These are phyloP conservation scores for Nannizziopsis barbatae DNA, from an alignment of 2,329 filamentous ascomycete genomes.

Conservation along the genomic window DNA sequence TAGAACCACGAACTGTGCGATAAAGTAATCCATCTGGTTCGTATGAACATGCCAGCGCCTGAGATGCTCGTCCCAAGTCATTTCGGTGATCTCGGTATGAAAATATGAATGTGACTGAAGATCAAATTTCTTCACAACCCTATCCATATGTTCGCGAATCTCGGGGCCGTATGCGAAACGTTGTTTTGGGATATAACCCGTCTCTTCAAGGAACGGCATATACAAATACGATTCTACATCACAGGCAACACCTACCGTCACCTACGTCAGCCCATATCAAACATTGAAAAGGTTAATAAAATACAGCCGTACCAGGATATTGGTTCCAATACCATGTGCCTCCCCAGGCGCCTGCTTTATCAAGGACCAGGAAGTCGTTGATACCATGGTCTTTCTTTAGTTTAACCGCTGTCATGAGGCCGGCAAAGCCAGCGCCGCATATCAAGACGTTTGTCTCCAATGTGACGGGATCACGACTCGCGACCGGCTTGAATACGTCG, in stretches of 20 bases:
- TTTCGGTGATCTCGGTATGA: conserved; percentile 33
- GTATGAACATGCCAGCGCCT: conserved; percentile 25
- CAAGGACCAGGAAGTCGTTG: conserved; percentile 27
- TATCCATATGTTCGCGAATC: conserved; percentile 38
- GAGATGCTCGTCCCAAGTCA: conserved; percentile 39
- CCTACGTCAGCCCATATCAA: too few relatives aligned
- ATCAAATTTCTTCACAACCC: conserved; percentile 36
- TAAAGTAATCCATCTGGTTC: conserved; percentile 19
- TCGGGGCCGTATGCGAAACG: conserved; percentile 38
- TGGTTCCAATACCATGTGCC: conserved; percentile 41
- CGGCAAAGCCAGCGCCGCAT: conserved; percentile 37
- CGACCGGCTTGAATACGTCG: not conserved
- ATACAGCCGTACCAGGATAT: conserved; percentile 30
- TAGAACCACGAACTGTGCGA: conserved; percentile 31
- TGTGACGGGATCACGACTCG: not conserved
- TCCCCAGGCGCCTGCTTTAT: conserved; percentile 38
- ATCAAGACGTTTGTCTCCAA: conserved; percentile 20
- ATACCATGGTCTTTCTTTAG: not conserved
- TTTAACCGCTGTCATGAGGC: conserved; percentile 11
- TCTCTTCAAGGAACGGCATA: conserved; percentile 50
- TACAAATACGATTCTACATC: conserved; percentile 51
- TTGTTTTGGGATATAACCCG: conserved; percentile 46
- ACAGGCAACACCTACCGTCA: conserved; percentile 30
- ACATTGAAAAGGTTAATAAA: too few relatives aligned
- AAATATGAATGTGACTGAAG: conserved; percentile 39